Evolutionary conservation across 805 yeast species (phyloP).

Genomic region (Candida maris): DNA sequence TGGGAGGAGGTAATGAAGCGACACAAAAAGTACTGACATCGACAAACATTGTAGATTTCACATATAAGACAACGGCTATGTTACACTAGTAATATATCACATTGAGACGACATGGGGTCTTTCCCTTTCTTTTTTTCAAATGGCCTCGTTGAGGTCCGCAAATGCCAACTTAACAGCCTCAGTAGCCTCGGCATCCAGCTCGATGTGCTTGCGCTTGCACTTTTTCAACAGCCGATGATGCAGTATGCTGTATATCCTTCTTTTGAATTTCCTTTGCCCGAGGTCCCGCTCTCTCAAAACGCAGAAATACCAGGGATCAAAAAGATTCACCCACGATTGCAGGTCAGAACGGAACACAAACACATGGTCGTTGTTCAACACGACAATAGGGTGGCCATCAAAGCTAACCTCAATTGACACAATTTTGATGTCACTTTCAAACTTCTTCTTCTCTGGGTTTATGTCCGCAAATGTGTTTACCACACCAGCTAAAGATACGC

Average conservation of each 20-base stretch:
- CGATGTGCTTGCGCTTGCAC: slow-evolving; percentile 1
- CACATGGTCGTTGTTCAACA: slow-evolving; percentile 36
- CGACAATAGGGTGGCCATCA: slow-evolving; percentile 42
- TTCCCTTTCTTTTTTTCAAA: too few relatives aligned
- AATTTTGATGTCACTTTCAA: slow-evolving; percentile 22
- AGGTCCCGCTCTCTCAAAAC: slow-evolving; percentile 4
- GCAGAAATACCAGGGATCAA: slow-evolving; percentile 37
- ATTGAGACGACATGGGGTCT: too few relatives aligned
- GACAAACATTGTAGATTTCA: not conserved
- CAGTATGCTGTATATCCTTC: slow-evolving; percentile 12
- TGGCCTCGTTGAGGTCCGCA: slow-evolving; percentile 1
- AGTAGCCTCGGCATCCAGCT: slow-evolving; percentile 3
- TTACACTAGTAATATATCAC: too few relatives aligned
- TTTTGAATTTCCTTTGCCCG: slow-evolving; percentile 4
- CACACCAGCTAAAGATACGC: slow-evolving; percentile 52
- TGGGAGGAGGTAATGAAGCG: slow-evolving; percentile 53
- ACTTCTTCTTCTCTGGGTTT: slow-evolving; percentile 19
- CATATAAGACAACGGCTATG: too few relatives aligned
- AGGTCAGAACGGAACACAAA: slow-evolving; percentile 41
- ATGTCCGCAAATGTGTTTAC: slow-evolving; percentile 36
- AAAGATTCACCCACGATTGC: slow-evolving; percentile 43
- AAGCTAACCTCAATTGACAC: slow-evolving; percentile 22
- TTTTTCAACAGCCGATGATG: slow-evolving; percentile 12
- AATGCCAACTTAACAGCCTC: slow-evolving; percentile 8
- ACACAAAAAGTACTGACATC: slow-evolving; percentile 19